Conservation (phyloP, 2,329 filamentous ascomycete species). For the Ophiostoma quercus region DNA sequence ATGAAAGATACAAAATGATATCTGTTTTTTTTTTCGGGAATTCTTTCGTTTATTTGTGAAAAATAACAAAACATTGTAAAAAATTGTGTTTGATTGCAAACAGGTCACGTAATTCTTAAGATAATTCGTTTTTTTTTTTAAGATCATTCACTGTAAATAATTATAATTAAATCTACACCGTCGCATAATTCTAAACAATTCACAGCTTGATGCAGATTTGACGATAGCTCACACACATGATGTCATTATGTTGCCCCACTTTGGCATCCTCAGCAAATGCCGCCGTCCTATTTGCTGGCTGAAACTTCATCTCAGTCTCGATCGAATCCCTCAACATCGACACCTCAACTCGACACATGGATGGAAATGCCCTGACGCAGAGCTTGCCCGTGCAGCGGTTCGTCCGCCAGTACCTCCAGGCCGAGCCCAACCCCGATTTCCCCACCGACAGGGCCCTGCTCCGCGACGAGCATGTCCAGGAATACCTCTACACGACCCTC, state of each 20-base stretch:
- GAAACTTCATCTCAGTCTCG: not conserved
- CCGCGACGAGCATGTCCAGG: conserved; percentile 56
- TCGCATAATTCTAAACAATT: no score
- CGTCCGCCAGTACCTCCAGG: conserved; percentile 73
- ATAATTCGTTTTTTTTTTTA: no score
- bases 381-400: conserved; percentile 38
- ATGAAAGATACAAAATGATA: no score
- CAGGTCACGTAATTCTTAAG: no score
- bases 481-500: conserved; percentile 52
- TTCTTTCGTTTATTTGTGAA: no score
- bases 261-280: not conserved
- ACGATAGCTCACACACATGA: conserved; percentile 11
- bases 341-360: conserved; percentile 16
- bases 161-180: no score
- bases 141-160: no score
- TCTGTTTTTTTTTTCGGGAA: no score
- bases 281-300: not conserved
- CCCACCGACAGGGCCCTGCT: conserved; percentile 60
- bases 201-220: not conserved
- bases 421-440: conserved; percentile 60
- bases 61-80: no score
- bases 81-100: no score
- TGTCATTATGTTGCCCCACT: conserved; percentile 19
- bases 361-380: conserved; percentile 14
- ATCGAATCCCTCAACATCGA: not conserved